These are phyloP conservation scores for Tolypocladium cylindrosporum DNA, from an alignment of 2,329 filamentous ascomycete species.

Conservation along the genomic window DNA sequence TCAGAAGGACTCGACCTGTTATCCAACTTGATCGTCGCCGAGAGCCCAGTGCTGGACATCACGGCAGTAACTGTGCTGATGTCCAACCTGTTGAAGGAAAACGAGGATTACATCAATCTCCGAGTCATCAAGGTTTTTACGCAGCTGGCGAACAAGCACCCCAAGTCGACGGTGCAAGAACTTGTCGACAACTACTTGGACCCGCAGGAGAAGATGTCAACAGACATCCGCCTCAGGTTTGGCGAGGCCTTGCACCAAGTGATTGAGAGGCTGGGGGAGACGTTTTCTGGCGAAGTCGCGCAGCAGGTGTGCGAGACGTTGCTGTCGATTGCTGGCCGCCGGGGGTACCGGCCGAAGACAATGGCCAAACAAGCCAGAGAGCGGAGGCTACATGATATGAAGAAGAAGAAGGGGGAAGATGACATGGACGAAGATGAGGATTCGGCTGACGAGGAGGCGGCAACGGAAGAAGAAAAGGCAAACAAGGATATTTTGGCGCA, in stretches of 20 bases:
- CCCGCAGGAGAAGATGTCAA: conserved; percentile 40
- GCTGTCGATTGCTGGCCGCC: conserved; percentile 54
- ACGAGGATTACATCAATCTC: conserved; percentile 63
- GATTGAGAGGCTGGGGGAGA: conserved; percentile 48
- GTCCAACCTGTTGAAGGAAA: conserved; percentile 52
- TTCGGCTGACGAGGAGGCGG: conserved; percentile 35
- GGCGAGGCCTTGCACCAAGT: conserved; percentile 59
- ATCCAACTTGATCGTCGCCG: conserved; percentile 42
- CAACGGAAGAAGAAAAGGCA: conserved; percentile 30
- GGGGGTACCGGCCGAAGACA: conserved; percentile 50
- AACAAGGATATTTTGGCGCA: conserved; percentile 41
- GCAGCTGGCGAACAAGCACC: conserved; percentile 50
- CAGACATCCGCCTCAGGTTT: conserved; percentile 57
- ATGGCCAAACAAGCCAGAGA: conserved; percentile 43
- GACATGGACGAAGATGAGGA: conserved; percentile 34
- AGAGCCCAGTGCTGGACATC: conserved; percentile 54
- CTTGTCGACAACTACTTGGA: conserved; percentile 61
- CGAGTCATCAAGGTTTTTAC: conserved; percentile 57
- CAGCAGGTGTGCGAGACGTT: conserved; percentile 44
- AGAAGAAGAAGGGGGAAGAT: conserved; percentile 32
- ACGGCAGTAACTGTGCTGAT: conserved; percentile 53
- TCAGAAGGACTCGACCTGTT: conserved; percentile 55
- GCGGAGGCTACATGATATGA: conserved; percentile 35
- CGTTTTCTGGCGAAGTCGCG: conserved; percentile 44
- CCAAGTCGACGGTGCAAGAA: conserved; percentile 50